Evolutionary conservation across 805 yeast genomes (phyloP).

Genomic region (Metschnikowia noctiluminum): DNA sequence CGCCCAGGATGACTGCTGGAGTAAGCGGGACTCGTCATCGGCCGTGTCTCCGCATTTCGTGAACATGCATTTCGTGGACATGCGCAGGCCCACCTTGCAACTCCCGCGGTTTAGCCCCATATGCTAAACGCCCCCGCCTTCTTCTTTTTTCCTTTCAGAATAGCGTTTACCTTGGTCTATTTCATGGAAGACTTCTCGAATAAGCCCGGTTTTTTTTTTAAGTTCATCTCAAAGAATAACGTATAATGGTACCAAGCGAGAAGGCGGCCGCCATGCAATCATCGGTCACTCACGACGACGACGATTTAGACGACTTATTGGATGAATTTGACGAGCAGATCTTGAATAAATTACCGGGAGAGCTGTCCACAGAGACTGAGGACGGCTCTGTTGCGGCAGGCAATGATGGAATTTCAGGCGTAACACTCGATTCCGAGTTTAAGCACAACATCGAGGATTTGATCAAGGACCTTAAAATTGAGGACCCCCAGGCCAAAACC

Average conservation of each 20-base stretch:
- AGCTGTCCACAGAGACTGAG: constrained; percentile 21
- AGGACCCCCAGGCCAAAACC: constrained; percentile 49
- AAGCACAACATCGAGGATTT: constrained; percentile 39
- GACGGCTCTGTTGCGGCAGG: constrained; percentile 6
- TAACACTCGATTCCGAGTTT: constrained; percentile 32
- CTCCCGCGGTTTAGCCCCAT: no score
- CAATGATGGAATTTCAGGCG: constrained; percentile 14
- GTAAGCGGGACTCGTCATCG: no score
- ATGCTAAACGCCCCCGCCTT: no score
- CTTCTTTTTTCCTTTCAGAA: not conserved
- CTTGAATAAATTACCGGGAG: constrained; percentile 59
- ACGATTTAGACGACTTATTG: constrained; percentile 77
- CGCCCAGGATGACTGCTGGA: no score
- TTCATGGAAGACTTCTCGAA: no score
- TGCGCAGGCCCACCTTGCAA: no score
- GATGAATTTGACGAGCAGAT: constrained; percentile 81
- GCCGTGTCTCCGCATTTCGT: no score
- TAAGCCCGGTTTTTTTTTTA: no score
- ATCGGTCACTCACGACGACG: constrained; percentile 37
- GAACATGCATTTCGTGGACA: no score
- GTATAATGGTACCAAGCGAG: not conserved
- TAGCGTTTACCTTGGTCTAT: no score
- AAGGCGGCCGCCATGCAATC: constrained; percentile 7
- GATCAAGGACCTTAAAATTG: constrained; percentile 45
- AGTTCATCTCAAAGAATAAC: not conserved